phyloP scores from a whole-genome alignment of 257 asterid species.

The Verbena officinalis region DNA sequence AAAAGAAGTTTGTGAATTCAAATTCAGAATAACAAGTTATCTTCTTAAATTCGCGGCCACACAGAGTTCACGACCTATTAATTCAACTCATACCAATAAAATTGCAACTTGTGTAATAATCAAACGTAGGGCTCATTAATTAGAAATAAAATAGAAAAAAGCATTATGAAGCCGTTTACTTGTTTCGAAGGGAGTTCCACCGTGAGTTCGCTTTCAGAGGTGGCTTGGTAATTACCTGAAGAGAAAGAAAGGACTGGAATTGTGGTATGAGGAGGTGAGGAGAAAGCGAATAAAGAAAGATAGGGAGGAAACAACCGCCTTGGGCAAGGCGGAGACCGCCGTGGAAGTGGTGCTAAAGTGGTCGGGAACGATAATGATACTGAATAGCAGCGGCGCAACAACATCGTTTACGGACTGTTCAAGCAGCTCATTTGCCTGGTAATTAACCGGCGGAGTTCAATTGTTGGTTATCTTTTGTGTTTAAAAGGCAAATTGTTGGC shows the following conservation, averaged over 20 bases:
- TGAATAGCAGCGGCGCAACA: slow-evolving; percentile 44
- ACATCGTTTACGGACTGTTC: slow-evolving; percentile 27
- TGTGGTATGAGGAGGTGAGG: slow-evolving; percentile 35
- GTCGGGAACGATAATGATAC: slow-evolving; percentile 25
- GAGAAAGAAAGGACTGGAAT: slow-evolving; percentile 29
- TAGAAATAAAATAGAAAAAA: neutral
- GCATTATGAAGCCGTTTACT: slow-evolving; percentile 31
- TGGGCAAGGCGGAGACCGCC: slow-evolving; percentile 30
- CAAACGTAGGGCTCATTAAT: neutral
- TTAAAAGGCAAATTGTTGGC: no score
- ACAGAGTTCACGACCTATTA: slow-evolving; percentile 11
- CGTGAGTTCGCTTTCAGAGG: slow-evolving; percentile 27
- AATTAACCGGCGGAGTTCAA: no score
- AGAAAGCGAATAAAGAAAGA: slow-evolving; percentile 21
- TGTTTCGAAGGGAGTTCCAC: slow-evolving; percentile 50
- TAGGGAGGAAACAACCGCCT: slow-evolving; percentile 25
- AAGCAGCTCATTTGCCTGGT: neutral
- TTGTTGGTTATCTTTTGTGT: no score
- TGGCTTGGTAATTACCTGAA: slow-evolving; percentile 18
- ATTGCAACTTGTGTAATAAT: neutral
- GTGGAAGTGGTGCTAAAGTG: slow-evolving; percentile 26
- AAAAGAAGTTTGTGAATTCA: neutral
- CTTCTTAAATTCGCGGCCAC: neutral
- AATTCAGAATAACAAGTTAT: neutral
- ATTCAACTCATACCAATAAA: slow-evolving; percentile 17